Base-by-base conservation (phyloP, 176 grass and related monocot species). In the Melocanna baccifera region DNA sequence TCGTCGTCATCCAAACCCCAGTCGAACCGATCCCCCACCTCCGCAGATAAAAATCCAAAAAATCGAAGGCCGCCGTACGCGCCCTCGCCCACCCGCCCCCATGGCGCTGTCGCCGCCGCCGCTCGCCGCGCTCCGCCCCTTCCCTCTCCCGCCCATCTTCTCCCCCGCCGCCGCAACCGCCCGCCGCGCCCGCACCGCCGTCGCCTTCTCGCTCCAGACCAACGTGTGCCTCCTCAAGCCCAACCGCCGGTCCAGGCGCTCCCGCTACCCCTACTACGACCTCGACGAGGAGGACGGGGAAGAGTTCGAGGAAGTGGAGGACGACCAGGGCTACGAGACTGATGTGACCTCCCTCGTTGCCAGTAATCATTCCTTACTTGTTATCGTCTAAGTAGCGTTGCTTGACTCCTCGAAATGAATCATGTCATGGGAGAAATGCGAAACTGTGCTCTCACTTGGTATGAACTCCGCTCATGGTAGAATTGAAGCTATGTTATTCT, bases 261-360 rank as follows among this genome's bases (percentile, higher is more conserved):
- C 83, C 69, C 87, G 89, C 12, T 79, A 90, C 71, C 86, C 84
- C 19, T 93, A 85, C 89, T 71, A 89, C 78, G 84, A 96, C 69
- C 83, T 90, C 28, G 81, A 89, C 62, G 84, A 88, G 53, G 87
- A 79, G 0, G 74, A 80, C 0, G 83, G 89, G 0, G 84, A 88
- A 0, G 93, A 91, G 0, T 80, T 78, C 22, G 80, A 75, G 22
- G 91, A 79, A n/a, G 86, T 85, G 20, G 64, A 58, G 7, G 78
- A 78, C 3, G 88, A 91, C 7, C 75, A 76, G 34, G 89, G 52
- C 9, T 50, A 85, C 70, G 81, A 79, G 40, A 58, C 26, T 22
- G 85, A 84, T 90, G 88, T 92, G 65, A 86, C 81, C 53, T 71
- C 39, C 20, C 66, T 19, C 67, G 37, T 52, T 78, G 56, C 69